These are phyloP conservation scores for Flaveria sonorensis DNA, from an alignment of 129 eudicot species.

Conservation along the genomic window DNA sequence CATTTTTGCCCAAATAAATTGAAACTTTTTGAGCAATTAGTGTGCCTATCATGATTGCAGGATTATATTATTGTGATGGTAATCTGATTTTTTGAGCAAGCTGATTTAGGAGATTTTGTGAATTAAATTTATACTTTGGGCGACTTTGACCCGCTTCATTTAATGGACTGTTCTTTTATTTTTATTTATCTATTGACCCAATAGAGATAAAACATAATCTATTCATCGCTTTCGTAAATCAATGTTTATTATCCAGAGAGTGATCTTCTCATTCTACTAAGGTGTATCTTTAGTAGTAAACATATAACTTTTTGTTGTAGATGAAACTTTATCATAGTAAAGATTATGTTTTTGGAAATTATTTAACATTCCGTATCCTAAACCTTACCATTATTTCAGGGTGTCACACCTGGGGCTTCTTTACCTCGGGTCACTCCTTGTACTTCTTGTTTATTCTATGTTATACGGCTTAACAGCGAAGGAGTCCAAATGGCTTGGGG, in stretches of 20 bases:
- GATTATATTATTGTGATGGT: not conserved
- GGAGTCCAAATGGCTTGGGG: slow-evolving; percentile 94
- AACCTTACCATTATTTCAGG: slow-evolving; percentile 42
- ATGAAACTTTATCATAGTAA: not conserved
- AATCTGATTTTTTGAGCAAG: not conserved
- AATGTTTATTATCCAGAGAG: not conserved
- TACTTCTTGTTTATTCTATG: slow-evolving; percentile 84
- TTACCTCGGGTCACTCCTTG: slow-evolving; percentile 82
- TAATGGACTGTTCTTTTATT: not conserved
- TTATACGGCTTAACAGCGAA: slow-evolving; percentile 90
- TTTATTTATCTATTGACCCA: not conserved
- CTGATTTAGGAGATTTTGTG: not conserved
- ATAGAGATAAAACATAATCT: not conserved
- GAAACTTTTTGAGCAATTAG: not conserved
- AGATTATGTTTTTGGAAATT: slow-evolving; percentile 3
- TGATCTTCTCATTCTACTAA: not conserved
- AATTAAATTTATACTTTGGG: not conserved
- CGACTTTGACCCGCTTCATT: not conserved
- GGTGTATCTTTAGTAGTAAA: not conserved
- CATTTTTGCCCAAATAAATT: not conserved
- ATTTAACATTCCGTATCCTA: not conserved
- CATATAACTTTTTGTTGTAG: not conserved
- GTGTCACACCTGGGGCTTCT: slow-evolving; percentile 91
- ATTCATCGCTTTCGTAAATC: not conserved
- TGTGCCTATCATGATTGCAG: not conserved